phyloP scores from a whole-genome alignment of 2,329 filamentous ascomycete species.

The Fusarium oxysporum region DNA sequence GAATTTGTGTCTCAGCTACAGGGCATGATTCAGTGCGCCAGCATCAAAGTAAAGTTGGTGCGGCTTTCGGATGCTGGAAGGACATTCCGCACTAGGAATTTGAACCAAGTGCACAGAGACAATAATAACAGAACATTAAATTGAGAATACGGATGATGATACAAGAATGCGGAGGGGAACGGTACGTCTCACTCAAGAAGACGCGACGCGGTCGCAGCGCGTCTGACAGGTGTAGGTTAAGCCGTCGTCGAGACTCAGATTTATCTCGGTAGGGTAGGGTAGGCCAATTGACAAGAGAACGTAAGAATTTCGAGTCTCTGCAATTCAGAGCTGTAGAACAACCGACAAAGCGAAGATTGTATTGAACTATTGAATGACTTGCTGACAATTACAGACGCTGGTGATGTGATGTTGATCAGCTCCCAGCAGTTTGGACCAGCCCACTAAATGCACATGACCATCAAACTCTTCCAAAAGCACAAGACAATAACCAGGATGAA shows the following conservation, averaged over 20 bases:
- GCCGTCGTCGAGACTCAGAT: rapidly evolving
- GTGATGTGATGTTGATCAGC: background rate
- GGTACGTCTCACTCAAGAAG: background rate
- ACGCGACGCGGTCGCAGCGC: background rate
- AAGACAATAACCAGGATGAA: background rate
- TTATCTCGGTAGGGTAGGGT: rapidly evolving
- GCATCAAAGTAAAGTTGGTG: no score
- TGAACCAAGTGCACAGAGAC: rapidly evolving
- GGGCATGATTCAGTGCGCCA: no score
- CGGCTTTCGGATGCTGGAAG: background rate
- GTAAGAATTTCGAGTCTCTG: rapidly evolving
- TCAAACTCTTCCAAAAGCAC: background rate
- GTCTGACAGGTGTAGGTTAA: background rate
- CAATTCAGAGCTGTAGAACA: rapidly evolving
- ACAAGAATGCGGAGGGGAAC: background rate
- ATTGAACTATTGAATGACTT: rapidly evolving
- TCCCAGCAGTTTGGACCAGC: background rate
- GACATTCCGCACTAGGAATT: background rate
- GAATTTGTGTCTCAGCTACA: no score
- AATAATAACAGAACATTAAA: rapidly evolving
- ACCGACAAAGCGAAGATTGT: rapidly evolving
- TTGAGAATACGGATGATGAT: rapidly evolving
- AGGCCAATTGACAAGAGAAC: rapidly evolving
- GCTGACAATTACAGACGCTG: background rate
- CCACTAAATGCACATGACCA: background rate